Percentiles rank a stretch among this genome's conserved stretches.
These are phyloP conservation scores for Sugiyamaella smithiae DNA, from an alignment of 805 yeast genomes.

Conservation along the genomic window DNA sequence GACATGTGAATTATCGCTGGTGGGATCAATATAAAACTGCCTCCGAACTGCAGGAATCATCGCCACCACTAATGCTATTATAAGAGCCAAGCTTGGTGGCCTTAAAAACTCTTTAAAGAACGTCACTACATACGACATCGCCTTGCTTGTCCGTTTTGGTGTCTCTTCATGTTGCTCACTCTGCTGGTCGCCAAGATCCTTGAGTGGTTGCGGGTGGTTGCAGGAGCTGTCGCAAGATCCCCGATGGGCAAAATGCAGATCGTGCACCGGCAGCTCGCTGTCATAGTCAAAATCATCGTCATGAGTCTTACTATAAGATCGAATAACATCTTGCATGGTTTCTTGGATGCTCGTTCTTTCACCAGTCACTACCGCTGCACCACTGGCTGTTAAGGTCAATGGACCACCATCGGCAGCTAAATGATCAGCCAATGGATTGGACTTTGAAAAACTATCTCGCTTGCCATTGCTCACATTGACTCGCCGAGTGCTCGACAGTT, in stretches of 20 bases:
- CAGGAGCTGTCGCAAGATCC: too few relatives aligned
- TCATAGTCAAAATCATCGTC: not conserved
- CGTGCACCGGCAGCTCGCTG: not conserved
- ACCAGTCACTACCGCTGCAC: not conserved
- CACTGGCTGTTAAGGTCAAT: not conserved
- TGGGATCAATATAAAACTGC: constrained; percentile 50
- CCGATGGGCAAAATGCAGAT: not conserved
- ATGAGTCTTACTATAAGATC: constrained; percentile 9
- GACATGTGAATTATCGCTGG: constrained; percentile 37
- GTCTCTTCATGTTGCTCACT: not conserved
- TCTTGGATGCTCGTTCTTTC: not conserved
- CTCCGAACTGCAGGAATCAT: constrained; percentile 88
- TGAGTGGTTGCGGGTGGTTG: not conserved
- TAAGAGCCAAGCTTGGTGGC: constrained; percentile 71
- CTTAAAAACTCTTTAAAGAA: constrained; percentile 44
- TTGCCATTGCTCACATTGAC: too few relatives aligned
- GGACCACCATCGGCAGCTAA: not conserved
- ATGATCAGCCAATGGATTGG: not conserved
- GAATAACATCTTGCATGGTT: constrained; percentile 18
- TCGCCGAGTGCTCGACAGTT: not conserved
- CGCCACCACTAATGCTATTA: constrained; percentile 61
- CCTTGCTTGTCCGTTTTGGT: not conserved
- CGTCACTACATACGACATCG: not conserved
- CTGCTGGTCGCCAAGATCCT: not conserved
- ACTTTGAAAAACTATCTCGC: not conserved